Evolutionary conservation across 2,329 filamentous ascomycete genomes (phyloP), one percentile per base, ranked within the genome.

Genomic region (Clathrospora elynae): DNA sequence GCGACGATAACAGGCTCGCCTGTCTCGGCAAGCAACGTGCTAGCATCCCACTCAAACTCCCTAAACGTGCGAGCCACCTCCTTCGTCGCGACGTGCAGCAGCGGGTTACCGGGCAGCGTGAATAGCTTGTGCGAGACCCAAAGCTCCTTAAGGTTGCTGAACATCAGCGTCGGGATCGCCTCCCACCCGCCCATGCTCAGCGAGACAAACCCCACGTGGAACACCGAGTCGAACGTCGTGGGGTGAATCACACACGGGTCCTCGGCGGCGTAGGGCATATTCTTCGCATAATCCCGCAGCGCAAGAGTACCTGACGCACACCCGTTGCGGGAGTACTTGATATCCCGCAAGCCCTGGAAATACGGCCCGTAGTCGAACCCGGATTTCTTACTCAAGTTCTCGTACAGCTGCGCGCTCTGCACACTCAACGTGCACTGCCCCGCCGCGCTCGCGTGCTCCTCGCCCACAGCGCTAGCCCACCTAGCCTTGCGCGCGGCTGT

Each of bases 291-390:
- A 1, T 43, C 34, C 1, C 41, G 25, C 3, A 38, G 41, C 8
- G 41, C 41, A 31, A 43, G 31, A 25, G 34, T 43, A 14, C 32
- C 41, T 5, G 41, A 32, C 1, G 41, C 41, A 28, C 31, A 35
- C 2, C 41, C 41, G 9, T 36, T 37, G 16, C 41, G 41, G 2
- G 32, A 36, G 35, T 36, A 53, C 28, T 29, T 19, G n/a, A 51
- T 36, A 8, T 51, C 33, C 2, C 22, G n/a, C 30, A 53, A 26
- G 13, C 42, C 23, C 13, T 53, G 51, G 20, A 53, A 53, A 9
- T 25, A 31, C 2, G 51, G 51, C 1, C 51, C 51, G 25, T 51
- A 53, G 6, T 51, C 39, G 5, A 51, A 38, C 1, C 42, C 47
- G 4, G 31, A 32, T 10, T 35, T 39, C 1, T 31, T 36, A 7